Evolutionary conservation across 192 early-diverging fungal species (phyloP).

Genomic region (Podila clonocystis): DNA sequence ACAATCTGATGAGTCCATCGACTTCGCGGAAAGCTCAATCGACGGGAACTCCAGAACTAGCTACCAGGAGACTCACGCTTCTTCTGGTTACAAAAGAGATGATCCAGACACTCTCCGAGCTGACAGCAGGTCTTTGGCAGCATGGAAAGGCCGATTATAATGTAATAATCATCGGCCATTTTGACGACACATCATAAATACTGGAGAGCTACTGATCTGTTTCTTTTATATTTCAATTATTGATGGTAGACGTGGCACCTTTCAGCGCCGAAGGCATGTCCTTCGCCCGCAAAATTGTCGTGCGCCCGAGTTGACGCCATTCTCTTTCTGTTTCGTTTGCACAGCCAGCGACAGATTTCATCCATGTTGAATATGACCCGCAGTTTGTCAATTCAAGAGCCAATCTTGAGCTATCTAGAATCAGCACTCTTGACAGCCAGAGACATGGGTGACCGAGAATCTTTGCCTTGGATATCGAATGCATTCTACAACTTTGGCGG

Average conservation of each 20-base stretch:
- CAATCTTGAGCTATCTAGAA: constrained; percentile 25
- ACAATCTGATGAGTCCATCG: not conserved
- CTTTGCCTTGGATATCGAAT: constrained; percentile 61
- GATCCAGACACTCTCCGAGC: constrained; percentile 1
- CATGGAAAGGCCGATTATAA: constrained; percentile 1
- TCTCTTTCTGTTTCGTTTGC: constrained; percentile 28
- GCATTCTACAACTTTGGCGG: constrained; percentile 62
- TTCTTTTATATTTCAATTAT: not conserved
- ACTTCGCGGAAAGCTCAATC: not conserved
- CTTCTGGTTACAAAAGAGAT: constrained; percentile 1
- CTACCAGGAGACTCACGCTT: not conserved
- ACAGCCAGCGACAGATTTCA: not conserved
- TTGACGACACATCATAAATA: too few relatives aligned
- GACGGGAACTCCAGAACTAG: not conserved
- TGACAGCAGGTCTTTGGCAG: constrained; percentile 18
- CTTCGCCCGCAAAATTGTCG: constrained; percentile 28
- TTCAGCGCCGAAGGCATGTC: not conserved
- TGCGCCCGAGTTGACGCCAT: constrained; percentile 40
- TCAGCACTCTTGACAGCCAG: constrained; percentile 29
- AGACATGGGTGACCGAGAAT: constrained; percentile 45
- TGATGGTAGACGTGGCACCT: constrained; percentile 5
- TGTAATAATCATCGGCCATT: constrained; percentile 4
- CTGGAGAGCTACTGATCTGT: too few relatives aligned
- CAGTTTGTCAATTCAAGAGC: not conserved
- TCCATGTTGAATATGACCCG: not conserved